Percentiles rank a stretch among this genome's conserved stretches.
Evolutionary conservation across 164 flowering plant species (phyloP).

Genomic region (Paratinospora sagittata): DNA sequence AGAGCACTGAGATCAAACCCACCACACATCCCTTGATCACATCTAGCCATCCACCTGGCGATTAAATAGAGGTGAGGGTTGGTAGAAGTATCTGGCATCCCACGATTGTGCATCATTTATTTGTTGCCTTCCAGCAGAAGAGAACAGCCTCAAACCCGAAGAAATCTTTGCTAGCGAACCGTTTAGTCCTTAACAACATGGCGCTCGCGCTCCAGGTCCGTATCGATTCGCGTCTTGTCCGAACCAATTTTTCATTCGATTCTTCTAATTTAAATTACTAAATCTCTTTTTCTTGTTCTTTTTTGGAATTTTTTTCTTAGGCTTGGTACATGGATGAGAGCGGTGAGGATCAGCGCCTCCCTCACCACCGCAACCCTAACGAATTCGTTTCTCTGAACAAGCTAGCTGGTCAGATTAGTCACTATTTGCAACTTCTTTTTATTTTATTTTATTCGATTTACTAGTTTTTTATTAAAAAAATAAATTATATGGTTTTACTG

Average conservation of each 20-base stretch:
- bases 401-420: constrained; percentile 39
- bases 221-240: background rate
- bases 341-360: constrained; percentile 66
- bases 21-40: background rate
- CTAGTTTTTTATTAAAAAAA: no score
- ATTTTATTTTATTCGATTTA: background rate
- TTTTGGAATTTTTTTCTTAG: constrained; percentile 23
- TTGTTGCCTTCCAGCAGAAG: background rate
- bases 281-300: background rate
- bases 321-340: constrained; percentile 88
- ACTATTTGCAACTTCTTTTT: no score
- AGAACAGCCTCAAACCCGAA: background rate
- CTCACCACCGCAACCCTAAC: constrained; percentile 59
- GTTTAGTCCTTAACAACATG: background rate
- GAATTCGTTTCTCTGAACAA: constrained; percentile 48
- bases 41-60: constrained; percentile 9
- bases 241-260: background rate
- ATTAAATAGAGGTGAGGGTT: background rate
- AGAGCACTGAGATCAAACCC: background rate
- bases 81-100: background rate
- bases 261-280: background rate
- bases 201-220: constrained; percentile 5
- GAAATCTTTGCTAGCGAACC: no score
- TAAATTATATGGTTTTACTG: background rate
- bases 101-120: background rate